Conservation (phyloP, 495 filamentous ascomycete genomes). For the Daldinia bambusicola region DNA sequence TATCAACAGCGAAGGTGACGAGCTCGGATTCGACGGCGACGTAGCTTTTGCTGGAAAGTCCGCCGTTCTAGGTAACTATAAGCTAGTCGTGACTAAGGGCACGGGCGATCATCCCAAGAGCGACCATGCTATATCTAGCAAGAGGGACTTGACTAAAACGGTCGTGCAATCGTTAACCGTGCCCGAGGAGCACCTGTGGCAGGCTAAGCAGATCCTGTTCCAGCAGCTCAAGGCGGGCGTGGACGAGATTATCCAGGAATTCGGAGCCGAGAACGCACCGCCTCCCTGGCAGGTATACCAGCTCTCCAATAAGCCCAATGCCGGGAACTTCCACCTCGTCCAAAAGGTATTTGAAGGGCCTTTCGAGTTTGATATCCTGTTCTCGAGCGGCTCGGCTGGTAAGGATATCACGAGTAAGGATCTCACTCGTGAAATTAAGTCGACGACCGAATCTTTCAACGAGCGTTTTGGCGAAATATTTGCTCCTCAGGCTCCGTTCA, state of each 20-base stretch:
- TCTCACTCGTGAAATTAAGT: conserved; percentile 74
- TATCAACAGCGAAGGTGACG: conserved; percentile 61
- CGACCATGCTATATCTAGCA: conserved; percentile 67
- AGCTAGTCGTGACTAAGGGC: conserved; percentile 79
- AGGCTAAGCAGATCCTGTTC: conserved; percentile 84
- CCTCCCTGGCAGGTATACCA: conserved; percentile 90
- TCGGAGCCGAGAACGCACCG: conserved; percentile 75
- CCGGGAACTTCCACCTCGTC: conserved; percentile 86
- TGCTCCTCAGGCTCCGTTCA: conserved; percentile 78
- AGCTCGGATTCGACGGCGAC: conserved; percentile 73
- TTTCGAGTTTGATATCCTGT: conserved; percentile 95
- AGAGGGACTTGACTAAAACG: conserved; percentile 75
- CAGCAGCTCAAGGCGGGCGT: conserved; percentile 79
- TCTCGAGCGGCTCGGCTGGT: conserved; percentile 80
- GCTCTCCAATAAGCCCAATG: conserved; percentile 71
- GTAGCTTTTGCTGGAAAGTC: conserved; percentile 81
- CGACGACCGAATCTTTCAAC: conserved; percentile 72
- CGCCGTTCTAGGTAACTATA: conserved; percentile 82
- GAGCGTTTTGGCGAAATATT: conserved; percentile 80
- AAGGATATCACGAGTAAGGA: conserved; percentile 68
- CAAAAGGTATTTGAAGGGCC: conserved; percentile 92
- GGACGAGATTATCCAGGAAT: conserved; percentile 71
- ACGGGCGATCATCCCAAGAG: conserved; percentile 69
- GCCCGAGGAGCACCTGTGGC: conserved; percentile 81
- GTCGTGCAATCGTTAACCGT: conserved; percentile 75